phyloP scores from a whole-genome alignment of 495 filamentous ascomycete species.

The Penicillium pulvis region DNA sequence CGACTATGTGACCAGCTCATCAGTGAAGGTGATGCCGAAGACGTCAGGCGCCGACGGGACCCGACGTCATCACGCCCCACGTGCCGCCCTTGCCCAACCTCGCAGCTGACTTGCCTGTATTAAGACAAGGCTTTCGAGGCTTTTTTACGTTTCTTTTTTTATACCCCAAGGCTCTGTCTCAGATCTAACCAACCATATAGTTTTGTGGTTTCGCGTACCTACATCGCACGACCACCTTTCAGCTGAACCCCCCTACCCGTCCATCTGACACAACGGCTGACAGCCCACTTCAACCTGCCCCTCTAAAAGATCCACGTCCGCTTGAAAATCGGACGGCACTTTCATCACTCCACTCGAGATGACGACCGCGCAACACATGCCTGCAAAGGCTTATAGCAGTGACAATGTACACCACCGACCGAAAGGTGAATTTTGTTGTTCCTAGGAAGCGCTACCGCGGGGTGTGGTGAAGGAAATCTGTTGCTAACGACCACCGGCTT shows the following conservation, averaged over 20 bases:
- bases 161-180: not conserved
- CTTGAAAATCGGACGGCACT: conserved; percentile 27
- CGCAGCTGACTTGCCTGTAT: not conserved
- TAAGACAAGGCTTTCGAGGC: not conserved
- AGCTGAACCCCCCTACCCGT: conserved; percentile 7
- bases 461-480: not conserved
- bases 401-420: conserved; percentile 62
- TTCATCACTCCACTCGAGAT: conserved; percentile 22
- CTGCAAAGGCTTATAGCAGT: conserved; percentile 37
- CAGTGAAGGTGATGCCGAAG: conserved; percentile 13
- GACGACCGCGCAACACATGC: conserved; percentile 37
- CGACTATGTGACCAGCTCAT: not conserved
- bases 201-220: not conserved
- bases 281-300: conserved; percentile 12
- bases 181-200: not conserved
- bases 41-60: conserved; percentile 22
- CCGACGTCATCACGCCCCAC: conserved; percentile 25
- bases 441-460: not conserved
- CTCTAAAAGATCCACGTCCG: conserved; percentile 16
- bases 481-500: not conserved
- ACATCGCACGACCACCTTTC: conserved; percentile 1
- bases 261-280: conserved; percentile 8
- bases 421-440: conserved; percentile 59
- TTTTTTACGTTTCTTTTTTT: not conserved
- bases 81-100: conserved; percentile 11